A percentile compares a stretch with the other conserved stretches of the same genome.
Evolutionary conservation across 2,329 filamentous ascomycete species (phyloP).

Genomic region (Parastagonospora avenae): DNA sequence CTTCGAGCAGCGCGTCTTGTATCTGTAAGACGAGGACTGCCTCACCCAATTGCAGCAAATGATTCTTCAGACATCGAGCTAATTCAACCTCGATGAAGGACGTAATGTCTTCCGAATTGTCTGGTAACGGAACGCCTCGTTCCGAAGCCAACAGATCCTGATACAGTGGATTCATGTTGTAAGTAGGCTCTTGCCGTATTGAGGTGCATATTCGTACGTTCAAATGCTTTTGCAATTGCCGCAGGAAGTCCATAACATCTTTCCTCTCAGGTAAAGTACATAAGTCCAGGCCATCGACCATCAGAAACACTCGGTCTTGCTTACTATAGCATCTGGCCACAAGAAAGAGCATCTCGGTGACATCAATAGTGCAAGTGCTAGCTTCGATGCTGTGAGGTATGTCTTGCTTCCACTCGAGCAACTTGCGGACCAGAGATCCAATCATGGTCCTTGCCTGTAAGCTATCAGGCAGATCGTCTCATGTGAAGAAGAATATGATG

Average conservation of each 20-base stretch:
- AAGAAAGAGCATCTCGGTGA: no score
- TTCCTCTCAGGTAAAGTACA: constrained; percentile 24
- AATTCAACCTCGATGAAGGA: constrained; percentile 35
- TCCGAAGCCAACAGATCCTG: constrained; percentile 1
- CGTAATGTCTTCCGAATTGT: constrained; percentile 26
- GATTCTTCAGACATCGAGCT: constrained; percentile 18
- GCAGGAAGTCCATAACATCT: constrained; percentile 19
- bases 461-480: constrained; percentile 27
- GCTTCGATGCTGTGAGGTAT: constrained; percentile 9
- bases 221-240: constrained; percentile 24
- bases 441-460: constrained; percentile 27
- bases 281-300: constrained; percentile 46
- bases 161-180: background rate
- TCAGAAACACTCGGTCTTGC: constrained; percentile 32
- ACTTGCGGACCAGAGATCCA: constrained; percentile 40
- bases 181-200: constrained; percentile 22
- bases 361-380: no score
- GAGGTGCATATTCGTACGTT: constrained; percentile 31
- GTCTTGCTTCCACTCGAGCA: constrained; percentile 35
- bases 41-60: constrained; percentile 26
- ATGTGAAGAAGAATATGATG: constrained; percentile 34
- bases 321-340: constrained; percentile 15
- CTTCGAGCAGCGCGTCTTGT: constrained; percentile 24
- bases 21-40: constrained; percentile 32
- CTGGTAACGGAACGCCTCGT: constrained; percentile 20